Evolutionary conservation across 495 filamentous ascomycete species (phyloP).

Genomic region (Cetradonia linearis): DNA sequence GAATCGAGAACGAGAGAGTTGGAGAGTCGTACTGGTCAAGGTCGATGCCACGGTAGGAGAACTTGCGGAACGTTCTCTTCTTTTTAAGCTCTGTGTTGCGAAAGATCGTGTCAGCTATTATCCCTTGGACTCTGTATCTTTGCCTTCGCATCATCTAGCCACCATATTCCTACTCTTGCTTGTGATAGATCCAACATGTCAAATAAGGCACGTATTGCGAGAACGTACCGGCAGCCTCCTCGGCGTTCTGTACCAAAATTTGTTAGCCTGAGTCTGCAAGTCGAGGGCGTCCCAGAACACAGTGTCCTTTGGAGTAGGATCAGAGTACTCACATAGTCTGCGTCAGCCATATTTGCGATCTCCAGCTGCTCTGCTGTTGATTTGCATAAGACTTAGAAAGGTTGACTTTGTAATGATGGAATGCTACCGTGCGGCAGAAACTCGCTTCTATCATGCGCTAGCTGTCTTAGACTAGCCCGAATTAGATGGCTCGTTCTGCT

Average conservation of each 20-base stretch:
- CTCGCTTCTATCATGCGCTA: slow-evolving; percentile 8
- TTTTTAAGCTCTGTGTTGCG: slow-evolving; percentile 76
- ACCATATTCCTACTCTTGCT: not conserved
- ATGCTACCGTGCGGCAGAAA: slow-evolving; percentile 7
- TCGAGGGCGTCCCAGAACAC: not conserved
- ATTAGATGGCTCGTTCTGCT: not conserved
- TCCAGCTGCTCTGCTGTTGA: slow-evolving; percentile 25
- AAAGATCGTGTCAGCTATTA: not conserved
- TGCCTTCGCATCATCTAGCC: not conserved
- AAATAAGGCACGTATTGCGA: not conserved
- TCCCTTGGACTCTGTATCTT: not conserved
- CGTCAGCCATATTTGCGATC: slow-evolving; percentile 78
- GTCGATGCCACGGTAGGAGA: slow-evolving; percentile 98
- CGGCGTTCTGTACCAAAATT: slow-evolving; percentile 51
- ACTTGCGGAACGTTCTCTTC: slow-evolving; percentile 99
- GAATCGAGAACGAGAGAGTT: slow-evolving; percentile 35
- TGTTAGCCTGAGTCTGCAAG: slow-evolving; percentile 29
- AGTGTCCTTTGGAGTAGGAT: slow-evolving; percentile 37
- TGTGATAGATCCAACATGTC: not conserved
- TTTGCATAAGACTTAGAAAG: not conserved
- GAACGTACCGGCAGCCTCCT: slow-evolving; percentile 80
- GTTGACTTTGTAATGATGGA: not conserved
- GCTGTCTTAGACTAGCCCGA: not conserved
- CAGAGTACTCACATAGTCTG: slow-evolving; percentile 47
- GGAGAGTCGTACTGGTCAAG: slow-evolving; percentile 80